Percentiles rank a stretch among this genome's conserved stretches.
phyloP scores from a whole-genome alignment of 176 grass and related monocot species.

The Raddia guianensis region DNA sequence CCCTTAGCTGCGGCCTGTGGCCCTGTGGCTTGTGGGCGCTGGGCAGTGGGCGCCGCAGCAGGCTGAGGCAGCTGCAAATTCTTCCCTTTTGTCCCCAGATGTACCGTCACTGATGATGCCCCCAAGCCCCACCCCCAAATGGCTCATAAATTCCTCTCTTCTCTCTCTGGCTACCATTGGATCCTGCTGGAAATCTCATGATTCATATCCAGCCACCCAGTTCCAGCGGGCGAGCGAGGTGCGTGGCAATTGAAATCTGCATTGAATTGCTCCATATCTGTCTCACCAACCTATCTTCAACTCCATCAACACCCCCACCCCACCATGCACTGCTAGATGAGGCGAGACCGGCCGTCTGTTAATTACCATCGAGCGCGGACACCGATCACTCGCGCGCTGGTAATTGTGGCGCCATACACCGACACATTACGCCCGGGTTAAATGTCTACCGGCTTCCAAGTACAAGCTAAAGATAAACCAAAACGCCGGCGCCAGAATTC shows the following conservation, averaged over 20 bases:
- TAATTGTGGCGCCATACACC: constrained; percentile 1
- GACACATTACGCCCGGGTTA: constrained; percentile 3
- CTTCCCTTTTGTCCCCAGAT: constrained; percentile 63
- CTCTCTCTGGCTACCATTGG: background rate
- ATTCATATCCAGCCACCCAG: background rate
- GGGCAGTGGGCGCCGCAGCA: constrained; percentile 30
- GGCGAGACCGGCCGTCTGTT: too few relatives aligned
- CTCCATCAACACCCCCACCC: background rate
- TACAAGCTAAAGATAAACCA: constrained; percentile 1
- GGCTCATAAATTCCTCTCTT: constrained; percentile 33
- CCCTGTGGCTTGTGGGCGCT: background rate
- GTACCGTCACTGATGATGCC: constrained; percentile 54
- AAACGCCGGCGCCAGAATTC: background rate
- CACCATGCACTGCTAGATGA: background rate
- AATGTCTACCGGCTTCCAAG: background rate
- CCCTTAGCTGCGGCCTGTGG: too few relatives aligned
- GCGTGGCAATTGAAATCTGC: constrained; percentile 28
- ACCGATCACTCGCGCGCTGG: background rate
- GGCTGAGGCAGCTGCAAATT: constrained; percentile 38
- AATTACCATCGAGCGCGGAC: too few relatives aligned
- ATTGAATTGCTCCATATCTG: constrained; percentile 54
- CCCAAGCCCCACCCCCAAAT: constrained; percentile 40
- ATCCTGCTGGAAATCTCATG: constrained; percentile 21
- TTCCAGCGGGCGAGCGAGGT: background rate
- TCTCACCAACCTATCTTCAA: constrained; percentile 48